Conservation (phyloP, 2,329 filamentous ascomycete genomes). For the Nannizzia gypsea region DNA sequence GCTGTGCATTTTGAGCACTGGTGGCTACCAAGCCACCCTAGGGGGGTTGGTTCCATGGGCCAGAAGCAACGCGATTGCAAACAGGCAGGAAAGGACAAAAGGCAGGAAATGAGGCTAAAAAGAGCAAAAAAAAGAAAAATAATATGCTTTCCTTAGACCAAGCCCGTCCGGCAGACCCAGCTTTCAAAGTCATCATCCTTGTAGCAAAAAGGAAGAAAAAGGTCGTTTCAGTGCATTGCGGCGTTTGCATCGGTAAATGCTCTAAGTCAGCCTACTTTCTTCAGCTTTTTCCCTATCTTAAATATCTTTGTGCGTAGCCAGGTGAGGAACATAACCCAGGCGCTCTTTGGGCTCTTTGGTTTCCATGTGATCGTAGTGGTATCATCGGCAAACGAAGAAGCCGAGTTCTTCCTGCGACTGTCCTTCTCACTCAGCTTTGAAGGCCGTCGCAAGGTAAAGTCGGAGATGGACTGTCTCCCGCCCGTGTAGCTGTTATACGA, state of each 20-base stretch:
- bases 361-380: constrained; percentile 9
- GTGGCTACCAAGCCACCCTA: background rate
- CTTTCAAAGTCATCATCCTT: background rate
- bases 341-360: constrained; percentile 18
- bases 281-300: constrained; percentile 34
- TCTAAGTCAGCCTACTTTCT: constrained; percentile 5
- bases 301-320: constrained; percentile 47
- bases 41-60: background rate
- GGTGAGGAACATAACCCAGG: constrained; percentile 45
- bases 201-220: background rate
- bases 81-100: background rate
- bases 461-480: constrained; percentile 6
- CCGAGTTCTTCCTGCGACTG: background rate
- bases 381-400: background rate
- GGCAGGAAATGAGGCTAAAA: background rate
- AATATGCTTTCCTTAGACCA: background rate
- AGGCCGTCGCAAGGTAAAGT: constrained; percentile 7
- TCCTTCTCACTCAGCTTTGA: constrained; percentile 9
- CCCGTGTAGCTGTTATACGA: background rate
- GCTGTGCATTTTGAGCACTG: background rate
- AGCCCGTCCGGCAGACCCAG: background rate
- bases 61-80: background rate
- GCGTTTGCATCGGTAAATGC: background rate
- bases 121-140: background rate
- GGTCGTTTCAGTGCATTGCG: background rate